Percentiles rank a stretch among this genome's conserved stretches.
Evolutionary conservation across 345 rosid species (phyloP).

Genomic region (Dipteronia sinensis): DNA sequence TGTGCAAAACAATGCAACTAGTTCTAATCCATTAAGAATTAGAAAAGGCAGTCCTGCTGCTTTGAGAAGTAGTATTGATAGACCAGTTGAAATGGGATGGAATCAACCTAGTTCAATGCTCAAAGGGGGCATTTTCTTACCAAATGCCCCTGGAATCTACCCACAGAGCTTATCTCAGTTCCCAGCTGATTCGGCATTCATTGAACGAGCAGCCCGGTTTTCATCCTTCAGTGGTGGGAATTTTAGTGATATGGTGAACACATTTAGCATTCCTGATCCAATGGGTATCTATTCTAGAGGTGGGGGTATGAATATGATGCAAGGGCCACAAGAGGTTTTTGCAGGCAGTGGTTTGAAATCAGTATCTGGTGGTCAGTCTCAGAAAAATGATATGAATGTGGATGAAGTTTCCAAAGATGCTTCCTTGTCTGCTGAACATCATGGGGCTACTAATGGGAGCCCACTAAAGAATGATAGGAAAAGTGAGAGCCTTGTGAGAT

Average conservation of each 20-base stretch:
- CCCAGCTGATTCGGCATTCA: constrained; percentile 87
- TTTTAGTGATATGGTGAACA: constrained; percentile 66
- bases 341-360: constrained; percentile 35
- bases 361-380: constrained; percentile 40
- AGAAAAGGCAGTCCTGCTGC: constrained; percentile 47
- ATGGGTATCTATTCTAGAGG: constrained; percentile 55
- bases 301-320: constrained; percentile 55
- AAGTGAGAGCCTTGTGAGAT: constrained; percentile 46
- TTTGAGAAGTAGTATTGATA: constrained; percentile 50
- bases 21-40: constrained; percentile 39
- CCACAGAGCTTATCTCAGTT: constrained; percentile 79
- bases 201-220: constrained; percentile 95
- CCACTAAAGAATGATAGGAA: constrained; percentile 46
- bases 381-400: constrained; percentile 45
- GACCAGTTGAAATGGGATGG: constrained; percentile 75
- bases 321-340: constrained; percentile 50
- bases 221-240: constrained; percentile 78
- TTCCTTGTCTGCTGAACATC: constrained; percentile 42
- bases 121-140: constrained; percentile 62
- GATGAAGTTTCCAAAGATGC: constrained; percentile 60
- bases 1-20: constrained; percentile 43
- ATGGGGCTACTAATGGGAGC: constrained; percentile 39
- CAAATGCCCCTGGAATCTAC: constrained; percentile 53
- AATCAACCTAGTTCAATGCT: constrained; percentile 58
- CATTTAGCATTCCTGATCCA: constrained; percentile 61